phyloP scores from a whole-genome alignment of 352 stramenopile species.

The Pythium pyrilobum region DNA sequence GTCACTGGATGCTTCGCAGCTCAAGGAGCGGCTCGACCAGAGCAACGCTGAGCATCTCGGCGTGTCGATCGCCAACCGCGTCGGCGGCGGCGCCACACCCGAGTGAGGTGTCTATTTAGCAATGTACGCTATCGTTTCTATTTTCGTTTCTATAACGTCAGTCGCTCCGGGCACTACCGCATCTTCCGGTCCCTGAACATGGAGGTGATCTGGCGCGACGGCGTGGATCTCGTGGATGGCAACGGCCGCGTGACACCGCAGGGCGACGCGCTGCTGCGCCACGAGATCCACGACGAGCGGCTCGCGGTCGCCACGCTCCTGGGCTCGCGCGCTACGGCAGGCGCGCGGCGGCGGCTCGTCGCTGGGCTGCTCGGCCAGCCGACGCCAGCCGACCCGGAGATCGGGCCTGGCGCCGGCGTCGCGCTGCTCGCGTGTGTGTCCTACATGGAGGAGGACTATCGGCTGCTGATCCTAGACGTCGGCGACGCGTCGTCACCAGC shows the following conservation, averaged over 20 bases:
- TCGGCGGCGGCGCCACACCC: background rate
- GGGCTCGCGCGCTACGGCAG: conserved; percentile 22
- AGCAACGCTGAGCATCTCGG: conserved; percentile 50
- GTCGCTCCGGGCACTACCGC: background rate
- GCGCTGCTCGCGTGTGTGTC: conserved; percentile 35
- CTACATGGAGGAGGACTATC: conserved; percentile 45
- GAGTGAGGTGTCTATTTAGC: background rate
- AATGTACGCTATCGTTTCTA: conserved; percentile 13
- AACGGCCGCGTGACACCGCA: conserved; percentile 28
- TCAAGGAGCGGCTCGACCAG: conserved; percentile 49
- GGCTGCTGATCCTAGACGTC: conserved; percentile 48
- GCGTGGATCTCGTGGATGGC: conserved; percentile 32
- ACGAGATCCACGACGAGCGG: conserved; percentile 44
- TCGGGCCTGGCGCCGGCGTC: conserved; percentile 9
- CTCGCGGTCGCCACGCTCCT: conserved; percentile 43
- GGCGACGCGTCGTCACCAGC: conserved; percentile 13
- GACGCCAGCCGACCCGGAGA: background rate
- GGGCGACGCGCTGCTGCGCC: conserved; percentile 30
- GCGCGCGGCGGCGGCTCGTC: conserved; percentile 31
- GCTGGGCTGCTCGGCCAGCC: conserved; percentile 22
- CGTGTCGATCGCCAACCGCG: conserved; percentile 41
- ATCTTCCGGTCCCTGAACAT: conserved; percentile 15
- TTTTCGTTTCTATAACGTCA: conserved; percentile 1
- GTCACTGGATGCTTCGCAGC: conserved; percentile 42
- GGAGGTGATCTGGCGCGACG: conserved; percentile 36